Evolutionary conservation across 2,329 filamentous ascomycete species (phyloP), one percentile per base, ranked within the genome.

Genomic region (Curvularia verruculosa): DNA sequence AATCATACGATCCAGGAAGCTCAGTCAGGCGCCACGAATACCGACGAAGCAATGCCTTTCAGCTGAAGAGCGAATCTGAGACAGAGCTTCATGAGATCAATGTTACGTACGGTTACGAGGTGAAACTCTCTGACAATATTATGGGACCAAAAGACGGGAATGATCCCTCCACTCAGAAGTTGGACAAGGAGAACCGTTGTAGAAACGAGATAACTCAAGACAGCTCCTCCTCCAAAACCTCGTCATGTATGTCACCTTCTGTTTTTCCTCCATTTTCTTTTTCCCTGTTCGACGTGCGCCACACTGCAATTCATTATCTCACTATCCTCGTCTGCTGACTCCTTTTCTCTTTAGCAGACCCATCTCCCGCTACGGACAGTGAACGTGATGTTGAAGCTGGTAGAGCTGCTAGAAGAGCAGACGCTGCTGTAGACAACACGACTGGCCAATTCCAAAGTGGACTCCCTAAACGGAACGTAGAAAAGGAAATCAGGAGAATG

Each of bases 401-500:
- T 23, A 39, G 7, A 34, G 15, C 46, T 26, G 8, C 34, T 9
- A 21, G 47, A 10, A 40, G 47, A 15, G 29, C 26, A 3, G 26
- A 55, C n/a, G 29, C 21, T 12, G 26, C 39, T 21, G 29, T 9
- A 19, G 18, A 13, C 29, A 18, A 28, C 3, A 15, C 29, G 36
- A 15, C 10, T 31, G 36, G 24, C 12, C 36, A 19, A 10, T 31
- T 36, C 8, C 12, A 12, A n/a, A 43, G 8, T 6, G n/a, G 8
- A 5, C 13, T 12, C 19, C 23, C 7, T 9, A 18, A 44, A 8
- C 43, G 49, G 13, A 52, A 47, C n/a, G n/a, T 65, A 13, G 64
- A 65, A 41, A 55, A 62, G 9, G 66, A 71, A 29, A 61, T 70
- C 26, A 64, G 61, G 52, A 60, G 55, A 19, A 75, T 74, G 69